Conservation (phyloP, 1,139 yeast species). For the Lodderomyces margitis region DNA sequence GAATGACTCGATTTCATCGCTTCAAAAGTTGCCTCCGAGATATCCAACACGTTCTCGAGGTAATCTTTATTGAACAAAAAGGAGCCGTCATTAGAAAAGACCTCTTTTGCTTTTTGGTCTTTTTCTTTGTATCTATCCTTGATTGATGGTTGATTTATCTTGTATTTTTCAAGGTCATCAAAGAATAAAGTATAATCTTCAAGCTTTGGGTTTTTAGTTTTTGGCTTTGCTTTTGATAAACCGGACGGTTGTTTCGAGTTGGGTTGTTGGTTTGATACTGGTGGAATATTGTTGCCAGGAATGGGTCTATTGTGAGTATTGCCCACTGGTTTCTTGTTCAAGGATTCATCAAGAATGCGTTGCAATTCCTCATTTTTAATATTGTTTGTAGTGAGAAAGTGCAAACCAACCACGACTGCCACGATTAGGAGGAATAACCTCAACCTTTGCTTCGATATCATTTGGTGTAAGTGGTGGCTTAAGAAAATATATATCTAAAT, state of each 20-base stretch:
- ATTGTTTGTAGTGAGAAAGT: slow-evolving; percentile 4
- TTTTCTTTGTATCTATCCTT: slow-evolving; percentile 34
- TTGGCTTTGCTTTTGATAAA: slow-evolving; percentile 4
- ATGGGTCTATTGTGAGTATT: slow-evolving; percentile 12
- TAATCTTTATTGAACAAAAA: slow-evolving; percentile 38
- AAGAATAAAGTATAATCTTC: slow-evolving; percentile 34
- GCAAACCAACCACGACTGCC: slow-evolving; percentile 9
- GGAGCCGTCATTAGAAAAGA: slow-evolving; percentile 23
- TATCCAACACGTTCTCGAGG: slow-evolving; percentile 38
- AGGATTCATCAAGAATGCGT: slow-evolving; percentile 4
- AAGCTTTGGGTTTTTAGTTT: slow-evolving; percentile 9
- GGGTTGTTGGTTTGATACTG: slow-evolving; percentile 21
- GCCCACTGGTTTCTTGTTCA: background rate
- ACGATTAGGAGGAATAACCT: slow-evolving; percentile 8
- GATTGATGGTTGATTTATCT: slow-evolving; percentile 29
- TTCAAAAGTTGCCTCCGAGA: slow-evolving; percentile 29
- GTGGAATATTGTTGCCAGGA: slow-evolving; percentile 31
- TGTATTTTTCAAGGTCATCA: slow-evolving; percentile 28
- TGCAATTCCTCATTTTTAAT: slow-evolving; percentile 4
- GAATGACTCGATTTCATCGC: slow-evolving; percentile 34
- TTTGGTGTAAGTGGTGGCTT: background rate
- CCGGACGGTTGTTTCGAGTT: slow-evolving; percentile 4
- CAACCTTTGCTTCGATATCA: slow-evolving; percentile 8
- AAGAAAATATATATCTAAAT: background rate
- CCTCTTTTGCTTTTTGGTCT: slow-evolving; percentile 32